Evolutionary conservation across 129 eudicot species (phyloP), one percentile per base, ranked within the genome.

Genomic region (Pulicaria dysenterica): DNA sequence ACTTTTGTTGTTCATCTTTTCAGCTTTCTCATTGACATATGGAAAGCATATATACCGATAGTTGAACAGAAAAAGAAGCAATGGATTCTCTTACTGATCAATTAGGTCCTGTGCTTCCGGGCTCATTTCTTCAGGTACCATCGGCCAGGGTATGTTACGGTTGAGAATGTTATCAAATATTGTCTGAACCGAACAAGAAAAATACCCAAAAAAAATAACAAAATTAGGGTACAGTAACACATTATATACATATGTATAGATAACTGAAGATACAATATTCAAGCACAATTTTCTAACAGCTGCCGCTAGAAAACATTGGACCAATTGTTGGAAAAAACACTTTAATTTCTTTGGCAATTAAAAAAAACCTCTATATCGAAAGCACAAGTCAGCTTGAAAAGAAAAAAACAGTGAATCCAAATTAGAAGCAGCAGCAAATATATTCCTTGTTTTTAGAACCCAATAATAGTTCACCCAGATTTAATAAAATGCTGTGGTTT

Each of bases 101-200:
- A 94, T 88, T 76, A 94, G 85, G 83, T 94, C 97, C 13, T 81
- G 77, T 4, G 99, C 92, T 74, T 94, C 99, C 5, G 39, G 62
- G 85, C 97, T 90, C 97, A 94, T 90, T 75, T 94, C 99, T 56
- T 90, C 96, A 58, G 99, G 97, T 31, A 88, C 89, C 66, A 31
- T 74, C 40, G 99, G 99, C 99, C 99, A 94, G 57, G 99, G 99
- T 79, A 94, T 90, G 72, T 94, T 86, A 31, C 97, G 89, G 46
- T 94, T 94, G 51, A 94, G 94, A 82, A 94, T 94, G 76, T 94
- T 94, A 65, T 90, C 97, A 78, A 94, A 94, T 80, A 94, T 94
- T 68, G 80, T 88, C 99, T 94, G 73, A 38, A 84, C 60, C 78
- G 56, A 72, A 50, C 46, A 70, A 10, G n/a, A 47, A 70, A 74